These are phyloP conservation scores for Primulina tabacum DNA, from an alignment of 257 asterid genomes.

Conservation along the genomic window DNA sequence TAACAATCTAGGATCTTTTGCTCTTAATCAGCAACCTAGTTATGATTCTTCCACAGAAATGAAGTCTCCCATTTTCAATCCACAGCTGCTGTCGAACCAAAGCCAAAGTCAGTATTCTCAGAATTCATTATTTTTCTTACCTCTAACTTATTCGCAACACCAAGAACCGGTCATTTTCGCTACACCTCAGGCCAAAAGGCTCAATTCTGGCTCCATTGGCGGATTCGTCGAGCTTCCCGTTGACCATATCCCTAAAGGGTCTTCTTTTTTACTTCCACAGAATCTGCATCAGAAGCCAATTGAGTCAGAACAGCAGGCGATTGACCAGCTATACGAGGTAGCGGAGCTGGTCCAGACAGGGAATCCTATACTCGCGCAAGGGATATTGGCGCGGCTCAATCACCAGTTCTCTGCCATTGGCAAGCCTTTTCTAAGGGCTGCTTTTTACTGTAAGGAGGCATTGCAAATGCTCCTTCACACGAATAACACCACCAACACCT, in stretches of 20 bases:
- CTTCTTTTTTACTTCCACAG: slow-evolving; percentile 47
- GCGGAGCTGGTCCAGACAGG: slow-evolving; percentile 87
- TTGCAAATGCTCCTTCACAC: slow-evolving; percentile 40
- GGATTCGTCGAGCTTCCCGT: slow-evolving; percentile 38
- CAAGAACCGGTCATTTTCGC: slow-evolving; percentile 47
- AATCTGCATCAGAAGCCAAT: slow-evolving; percentile 47
- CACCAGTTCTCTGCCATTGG: slow-evolving; percentile 93
- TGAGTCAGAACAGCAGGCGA: slow-evolving; percentile 53
- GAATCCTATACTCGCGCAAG: slow-evolving; percentile 86
- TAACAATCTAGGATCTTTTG: slow-evolving; percentile 30
- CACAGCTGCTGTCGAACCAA: slow-evolving; percentile 44
- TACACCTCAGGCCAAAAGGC: slow-evolving; percentile 70
- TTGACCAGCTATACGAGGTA: slow-evolving; percentile 76
- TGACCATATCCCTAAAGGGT: slow-evolving; percentile 41
- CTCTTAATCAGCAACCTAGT: slow-evolving; percentile 24
- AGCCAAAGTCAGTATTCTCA: slow-evolving; percentile 43
- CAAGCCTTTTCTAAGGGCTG: slow-evolving; percentile 66
- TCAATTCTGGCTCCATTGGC: slow-evolving; percentile 39
- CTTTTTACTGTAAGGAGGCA: slow-evolving; percentile 62
- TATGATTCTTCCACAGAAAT: slow-evolving; percentile 33
- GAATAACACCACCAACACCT: slow-evolving; percentile 26
- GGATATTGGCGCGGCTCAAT: slow-evolving; percentile 99
- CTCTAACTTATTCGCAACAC: slow-evolving; percentile 44
- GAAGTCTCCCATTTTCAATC: slow-evolving; percentile 34
- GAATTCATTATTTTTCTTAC: slow-evolving; percentile 45